Percentiles rank a stretch among this genome's conserved stretches.
These are phyloP conservation scores for Maudiozyma saulgeensis DNA, from an alignment of 805 yeast species.

Conservation along the genomic window DNA sequence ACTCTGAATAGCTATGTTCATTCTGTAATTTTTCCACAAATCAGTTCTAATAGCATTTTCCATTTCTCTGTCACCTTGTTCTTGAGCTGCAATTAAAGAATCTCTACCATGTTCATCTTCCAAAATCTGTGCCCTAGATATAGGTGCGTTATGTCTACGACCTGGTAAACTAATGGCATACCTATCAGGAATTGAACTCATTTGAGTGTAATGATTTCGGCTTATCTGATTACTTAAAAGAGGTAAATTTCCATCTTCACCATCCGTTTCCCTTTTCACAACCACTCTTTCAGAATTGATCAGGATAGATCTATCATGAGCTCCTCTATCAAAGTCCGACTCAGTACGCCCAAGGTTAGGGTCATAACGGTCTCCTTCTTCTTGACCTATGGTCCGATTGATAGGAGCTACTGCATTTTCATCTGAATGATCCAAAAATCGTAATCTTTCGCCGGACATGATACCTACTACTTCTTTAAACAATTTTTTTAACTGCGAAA, in stretches of 20 bases:
- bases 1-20: slow-evolving; percentile 20
- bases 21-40: slow-evolving; percentile 11
- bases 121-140: background rate
- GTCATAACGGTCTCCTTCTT: too few species aligned
- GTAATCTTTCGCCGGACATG: slow-evolving; percentile 19
- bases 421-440: slow-evolving; percentile 15
- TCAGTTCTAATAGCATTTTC: slow-evolving; percentile 1
- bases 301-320: background rate
- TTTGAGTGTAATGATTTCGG: too few species aligned
- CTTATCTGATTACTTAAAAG: background rate
- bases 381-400: background rate
- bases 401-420: slow-evolving; percentile 9
- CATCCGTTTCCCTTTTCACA: background rate
- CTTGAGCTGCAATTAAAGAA: background rate
- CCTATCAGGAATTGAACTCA: background rate
- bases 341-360: too few species aligned
- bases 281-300: background rate
- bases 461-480: slow-evolving; percentile 23
- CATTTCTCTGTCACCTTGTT: background rate
- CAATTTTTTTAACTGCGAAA: slow-evolving; percentile 14
- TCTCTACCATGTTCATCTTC: background rate
- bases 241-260: background rate
- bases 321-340: background rate
- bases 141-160: background rate
- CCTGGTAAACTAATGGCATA: too few species aligned